Evolutionary conservation across 805 yeast species (phyloP).

Genomic region (Saturnispora sekii): DNA sequence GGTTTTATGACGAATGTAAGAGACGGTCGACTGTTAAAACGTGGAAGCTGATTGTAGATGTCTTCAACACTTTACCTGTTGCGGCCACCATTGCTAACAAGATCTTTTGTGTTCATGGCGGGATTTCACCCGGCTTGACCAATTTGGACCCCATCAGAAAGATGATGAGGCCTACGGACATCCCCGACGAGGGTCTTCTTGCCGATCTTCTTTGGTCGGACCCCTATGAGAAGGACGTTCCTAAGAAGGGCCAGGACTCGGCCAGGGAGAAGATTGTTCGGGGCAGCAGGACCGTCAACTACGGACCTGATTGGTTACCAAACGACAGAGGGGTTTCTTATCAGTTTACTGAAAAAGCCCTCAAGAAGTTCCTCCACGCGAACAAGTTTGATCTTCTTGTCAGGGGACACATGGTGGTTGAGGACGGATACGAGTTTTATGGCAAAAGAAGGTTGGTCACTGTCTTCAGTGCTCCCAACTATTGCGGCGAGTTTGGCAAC

Average conservation of each 20-base stretch:
- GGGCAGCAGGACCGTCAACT: constrained; percentile 1
- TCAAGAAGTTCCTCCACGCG: constrained; percentile 53
- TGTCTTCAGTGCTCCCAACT: constrained; percentile 74
- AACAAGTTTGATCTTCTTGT: constrained; percentile 71
- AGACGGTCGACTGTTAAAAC: constrained; percentile 36
- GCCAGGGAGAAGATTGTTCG: constrained; percentile 1
- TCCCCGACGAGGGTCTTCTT: constrained; percentile 69
- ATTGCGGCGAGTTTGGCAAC: constrained; percentile 72
- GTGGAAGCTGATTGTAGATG: constrained; percentile 47
- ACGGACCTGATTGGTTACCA: constrained; percentile 52
- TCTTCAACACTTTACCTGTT: constrained; percentile 48
- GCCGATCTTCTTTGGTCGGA: constrained; percentile 81
- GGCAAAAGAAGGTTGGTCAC: constrained; percentile 67
- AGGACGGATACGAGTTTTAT: constrained; percentile 80
- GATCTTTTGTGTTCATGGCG: constrained; percentile 58
- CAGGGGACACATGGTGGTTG: constrained; percentile 85
- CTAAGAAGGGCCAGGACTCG: background rate
- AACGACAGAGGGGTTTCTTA: constrained; percentile 80
- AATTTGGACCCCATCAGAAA: constrained; percentile 59
- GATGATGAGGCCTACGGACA: constrained; percentile 73
- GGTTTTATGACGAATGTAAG: constrained; percentile 54
- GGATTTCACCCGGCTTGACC: constrained; percentile 62
- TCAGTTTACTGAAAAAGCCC: constrained; percentile 64
- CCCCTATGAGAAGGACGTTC: constrained; percentile 39
- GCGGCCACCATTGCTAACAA: constrained; percentile 54